Evolutionary conservation across 306 rosid genomes (phyloP).

Genomic region (Senna siamea): DNA sequence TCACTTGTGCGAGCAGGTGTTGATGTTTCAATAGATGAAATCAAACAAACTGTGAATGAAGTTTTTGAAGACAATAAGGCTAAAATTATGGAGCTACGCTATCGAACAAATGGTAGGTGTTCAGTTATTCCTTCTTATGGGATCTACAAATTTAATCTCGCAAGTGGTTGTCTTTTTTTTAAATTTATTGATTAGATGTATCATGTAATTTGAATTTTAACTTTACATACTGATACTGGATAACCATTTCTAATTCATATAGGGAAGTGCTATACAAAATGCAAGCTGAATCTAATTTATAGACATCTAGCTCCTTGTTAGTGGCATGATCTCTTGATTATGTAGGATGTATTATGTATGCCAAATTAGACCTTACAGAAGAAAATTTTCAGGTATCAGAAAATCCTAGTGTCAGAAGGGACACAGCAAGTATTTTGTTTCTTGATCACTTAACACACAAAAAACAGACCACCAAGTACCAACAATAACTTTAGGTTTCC

Average conservation of each 20-base stretch:
- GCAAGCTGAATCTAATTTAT: neutral
- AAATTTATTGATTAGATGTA: neutral
- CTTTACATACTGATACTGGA: neutral
- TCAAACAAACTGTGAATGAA: constrained; percentile 56
- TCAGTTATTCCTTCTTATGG: neutral
- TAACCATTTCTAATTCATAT: neutral
- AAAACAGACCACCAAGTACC: neutral
- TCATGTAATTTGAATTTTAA: neutral
- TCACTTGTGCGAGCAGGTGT: constrained; percentile 55
- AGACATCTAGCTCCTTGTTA: neutral
- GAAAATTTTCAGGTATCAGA: neutral
- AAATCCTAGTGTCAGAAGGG: neutral
- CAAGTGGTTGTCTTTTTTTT: neutral
- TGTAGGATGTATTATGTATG: neutral
- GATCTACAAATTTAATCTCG: neutral
- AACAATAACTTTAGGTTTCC: neutral
- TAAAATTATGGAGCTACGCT: constrained; percentile 71
- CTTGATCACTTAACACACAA: neutral
- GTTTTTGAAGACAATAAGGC: constrained; percentile 75
- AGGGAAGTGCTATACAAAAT: neutral
- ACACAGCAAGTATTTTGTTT: neutral
- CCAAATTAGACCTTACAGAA: neutral
- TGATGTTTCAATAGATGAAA: constrained; percentile 79
- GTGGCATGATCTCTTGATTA: neutral
- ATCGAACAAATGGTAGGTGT: constrained; percentile 68